A percentile compares a stretch with the other conserved stretches of the same genome.
phyloP scores from a whole-genome alignment of 31 red algal genomes.

The Odonthalia washingtoniensis region DNA sequence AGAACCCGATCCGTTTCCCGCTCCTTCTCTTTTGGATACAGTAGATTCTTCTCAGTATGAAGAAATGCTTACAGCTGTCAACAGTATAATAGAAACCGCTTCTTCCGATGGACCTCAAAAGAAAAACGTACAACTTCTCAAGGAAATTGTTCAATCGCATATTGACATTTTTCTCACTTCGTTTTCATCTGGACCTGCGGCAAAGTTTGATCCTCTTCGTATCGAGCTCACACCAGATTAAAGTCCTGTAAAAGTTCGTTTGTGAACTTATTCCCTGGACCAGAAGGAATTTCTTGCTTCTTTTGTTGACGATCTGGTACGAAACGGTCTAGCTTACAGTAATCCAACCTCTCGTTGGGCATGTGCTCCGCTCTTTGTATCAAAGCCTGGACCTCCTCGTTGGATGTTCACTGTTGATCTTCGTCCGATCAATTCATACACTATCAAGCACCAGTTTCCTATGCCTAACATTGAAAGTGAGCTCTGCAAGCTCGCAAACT shows the following conservation, averaged over 20 bases:
- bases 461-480: conserved; percentile 28
- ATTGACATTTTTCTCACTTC: conserved; percentile 2
- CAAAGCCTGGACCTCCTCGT: background rate
- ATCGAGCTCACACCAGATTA: background rate
- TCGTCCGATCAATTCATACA: conserved; percentile 2
- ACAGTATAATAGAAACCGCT: background rate
- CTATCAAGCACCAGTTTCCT: conserved; percentile 10
- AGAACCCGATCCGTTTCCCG: conserved; percentile 4
- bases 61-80: background rate
- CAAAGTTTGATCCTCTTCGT: background rate
- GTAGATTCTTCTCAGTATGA: background rate
- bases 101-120: background rate
- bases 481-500: conserved; percentile 12
- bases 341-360: background rate
- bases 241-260: background rate
- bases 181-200: background rate
- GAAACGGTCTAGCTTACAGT: background rate
- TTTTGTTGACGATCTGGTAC: conserved; percentile 8
- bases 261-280: conserved; percentile 15
- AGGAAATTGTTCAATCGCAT: background rate
- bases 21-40: background rate
- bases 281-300: background rate
- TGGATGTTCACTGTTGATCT: conserved; percentile 10
- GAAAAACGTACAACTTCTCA: background rate
- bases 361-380: background rate